A percentile compares a stretch with the other conserved stretches of the same genome.
phyloP scores from a whole-genome alignment of 2,329 filamentous ascomycete genomes.

The Rachicladosporium sp. region DNA sequence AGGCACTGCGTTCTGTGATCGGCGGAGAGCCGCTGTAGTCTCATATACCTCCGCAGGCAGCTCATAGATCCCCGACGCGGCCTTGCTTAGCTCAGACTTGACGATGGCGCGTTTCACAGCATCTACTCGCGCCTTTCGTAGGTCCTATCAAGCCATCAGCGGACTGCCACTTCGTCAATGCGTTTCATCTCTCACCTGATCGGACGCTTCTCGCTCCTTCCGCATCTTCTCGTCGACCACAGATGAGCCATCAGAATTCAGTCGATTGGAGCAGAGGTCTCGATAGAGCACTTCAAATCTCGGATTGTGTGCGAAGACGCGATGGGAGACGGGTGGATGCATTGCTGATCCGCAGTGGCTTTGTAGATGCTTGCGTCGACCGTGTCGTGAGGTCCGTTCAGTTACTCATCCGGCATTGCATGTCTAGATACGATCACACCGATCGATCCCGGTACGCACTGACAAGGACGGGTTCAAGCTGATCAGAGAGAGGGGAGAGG shows the following conservation, averaged over 20 bases:
- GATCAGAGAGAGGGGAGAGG: too few species aligned
- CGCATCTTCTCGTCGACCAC: slow-evolving; percentile 28
- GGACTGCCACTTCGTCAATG: too few species aligned
- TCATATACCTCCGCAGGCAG: slow-evolving; percentile 27
- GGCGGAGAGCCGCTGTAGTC: too few species aligned
- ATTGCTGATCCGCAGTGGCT: slow-evolving; percentile 14
- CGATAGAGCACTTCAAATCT: slow-evolving; percentile 34
- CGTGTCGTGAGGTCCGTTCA: too few species aligned
- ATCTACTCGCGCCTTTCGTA: slow-evolving; percentile 24
- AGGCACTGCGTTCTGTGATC: not conserved
- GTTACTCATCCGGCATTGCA: too few species aligned
- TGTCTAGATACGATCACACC: too few species aligned
- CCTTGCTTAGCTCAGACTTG: slow-evolving; percentile 21
- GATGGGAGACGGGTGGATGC: slow-evolving; percentile 30
- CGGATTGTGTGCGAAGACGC: slow-evolving; percentile 27
- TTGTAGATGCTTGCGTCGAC: too few species aligned
- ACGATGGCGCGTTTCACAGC: slow-evolving; percentile 24
- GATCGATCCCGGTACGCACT: too few species aligned
- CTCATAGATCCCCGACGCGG: slow-evolving; percentile 23
- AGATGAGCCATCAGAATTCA: slow-evolving; percentile 34
- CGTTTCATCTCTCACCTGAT: slow-evolving; percentile 18
- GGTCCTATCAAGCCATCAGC: slow-evolving; percentile 18
- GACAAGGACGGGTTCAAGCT: too few species aligned
- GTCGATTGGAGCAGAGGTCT: slow-evolving; percentile 30
- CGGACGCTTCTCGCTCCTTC: slow-evolving; percentile 28